phyloP scores from a whole-genome alignment of 2,329 filamentous ascomycete genomes.

The Neophaeococcomyces aloes region DNA sequence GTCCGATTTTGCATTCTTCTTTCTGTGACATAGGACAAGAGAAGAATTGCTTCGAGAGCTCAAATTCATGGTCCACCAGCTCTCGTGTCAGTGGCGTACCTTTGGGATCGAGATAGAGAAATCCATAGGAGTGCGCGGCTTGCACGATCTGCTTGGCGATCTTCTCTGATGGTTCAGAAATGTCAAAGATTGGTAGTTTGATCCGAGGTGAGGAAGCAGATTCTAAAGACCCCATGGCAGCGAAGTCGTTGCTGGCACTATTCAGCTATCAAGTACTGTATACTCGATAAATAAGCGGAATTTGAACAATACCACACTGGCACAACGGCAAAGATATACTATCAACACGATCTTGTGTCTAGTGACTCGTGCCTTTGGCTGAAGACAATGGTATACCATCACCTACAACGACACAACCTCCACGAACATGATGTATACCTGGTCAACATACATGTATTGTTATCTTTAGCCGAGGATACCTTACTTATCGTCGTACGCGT shows the following conservation, averaged over 20 bases:
- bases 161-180: constrained; percentile 49
- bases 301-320: no score
- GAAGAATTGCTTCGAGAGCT: constrained; percentile 47
- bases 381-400: no score
- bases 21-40: constrained; percentile 28
- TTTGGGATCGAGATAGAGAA: constrained; percentile 75
- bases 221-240: constrained; percentile 3
- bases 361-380: no score
- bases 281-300: not conserved
- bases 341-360: no score
- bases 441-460: no score
- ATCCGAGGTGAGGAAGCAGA: constrained; percentile 4
- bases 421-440: no score
- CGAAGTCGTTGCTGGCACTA: not conserved
- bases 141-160: constrained; percentile 61
- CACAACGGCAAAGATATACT: no score
- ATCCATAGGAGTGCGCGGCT: constrained; percentile 73
- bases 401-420: no score
- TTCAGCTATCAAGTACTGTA: no score
- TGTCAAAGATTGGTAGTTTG: constrained; percentile 70
- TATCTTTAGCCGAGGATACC: no score
- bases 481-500: not conserved
- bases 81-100: constrained; percentile 56
- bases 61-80: constrained; percentile 62
- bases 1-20: constrained; percentile 59